Evolutionary conservation across 495 filamentous ascomycete species (phyloP).

Genomic region (Darksidea phi): DNA sequence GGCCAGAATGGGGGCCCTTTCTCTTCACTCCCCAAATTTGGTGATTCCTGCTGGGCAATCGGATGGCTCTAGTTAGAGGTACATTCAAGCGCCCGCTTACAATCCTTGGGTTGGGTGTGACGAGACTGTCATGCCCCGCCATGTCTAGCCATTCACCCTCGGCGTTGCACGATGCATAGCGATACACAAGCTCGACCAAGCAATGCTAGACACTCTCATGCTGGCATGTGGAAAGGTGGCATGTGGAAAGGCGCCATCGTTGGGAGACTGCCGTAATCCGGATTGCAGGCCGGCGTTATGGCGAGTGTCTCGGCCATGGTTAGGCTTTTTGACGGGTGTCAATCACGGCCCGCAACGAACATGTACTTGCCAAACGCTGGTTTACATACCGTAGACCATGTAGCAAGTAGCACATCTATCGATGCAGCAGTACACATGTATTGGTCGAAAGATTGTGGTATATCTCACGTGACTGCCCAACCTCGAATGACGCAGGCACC

Average conservation of each 20-base stretch:
- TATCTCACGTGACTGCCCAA: conserved; percentile 3
- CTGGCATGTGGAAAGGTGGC: background rate
- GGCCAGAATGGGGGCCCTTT: background rate
- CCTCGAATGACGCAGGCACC: conserved; percentile 2
- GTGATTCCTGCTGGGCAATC: background rate
- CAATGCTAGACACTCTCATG: background rate
- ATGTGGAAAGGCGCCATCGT: background rate
- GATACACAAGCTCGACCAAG: background rate
- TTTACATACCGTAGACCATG: too few species aligned
- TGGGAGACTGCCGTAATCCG: too few species aligned
- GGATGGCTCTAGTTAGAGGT: background rate
- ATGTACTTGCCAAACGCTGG: too few species aligned
- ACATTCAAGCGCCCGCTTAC: too few species aligned
- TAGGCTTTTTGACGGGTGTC: too few species aligned
- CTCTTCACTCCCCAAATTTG: too few species aligned
- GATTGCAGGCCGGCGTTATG: background rate
- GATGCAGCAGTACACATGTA: too few species aligned
- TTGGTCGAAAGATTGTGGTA: too few species aligned
- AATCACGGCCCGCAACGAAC: too few species aligned
- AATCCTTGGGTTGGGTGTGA: too few species aligned
- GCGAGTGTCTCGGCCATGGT: too few species aligned
- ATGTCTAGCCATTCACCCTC: background rate
- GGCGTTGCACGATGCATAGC: background rate
- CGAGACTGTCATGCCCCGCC: background rate
- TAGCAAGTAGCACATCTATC: too few species aligned